phyloP scores from a whole-genome alignment of 306 rosid genomes.

The Gleditsia sinensis region DNA sequence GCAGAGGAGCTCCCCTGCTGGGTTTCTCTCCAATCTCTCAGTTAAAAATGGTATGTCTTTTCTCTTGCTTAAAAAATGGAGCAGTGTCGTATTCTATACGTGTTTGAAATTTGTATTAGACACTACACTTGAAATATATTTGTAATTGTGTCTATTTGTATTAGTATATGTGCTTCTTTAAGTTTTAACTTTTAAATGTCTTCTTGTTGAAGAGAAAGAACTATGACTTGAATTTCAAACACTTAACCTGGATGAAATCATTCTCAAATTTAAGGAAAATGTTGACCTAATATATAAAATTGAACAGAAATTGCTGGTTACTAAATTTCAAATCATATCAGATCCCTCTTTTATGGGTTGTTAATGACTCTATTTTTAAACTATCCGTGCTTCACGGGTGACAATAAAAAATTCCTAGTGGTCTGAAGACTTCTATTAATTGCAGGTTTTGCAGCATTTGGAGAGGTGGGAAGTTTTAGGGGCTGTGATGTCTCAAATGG shows the following conservation, averaged over 20 bases:
- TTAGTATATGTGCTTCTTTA: too few species aligned
- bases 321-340: constrained; percentile 21
- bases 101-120: too few species aligned
- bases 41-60: constrained; percentile 55
- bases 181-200: background rate
- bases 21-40: constrained; percentile 51
- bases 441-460: constrained; percentile 42
- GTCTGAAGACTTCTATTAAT: background rate
- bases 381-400: too few species aligned
- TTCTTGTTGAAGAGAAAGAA: background rate
- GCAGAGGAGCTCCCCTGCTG: constrained; percentile 80
- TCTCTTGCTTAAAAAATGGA: constrained; percentile 1
- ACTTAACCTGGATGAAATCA: too few species aligned
- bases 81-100: too few species aligned
- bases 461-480: constrained; percentile 36
- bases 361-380: too few species aligned
- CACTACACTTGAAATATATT: too few species aligned
- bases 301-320: background rate
- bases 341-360: constrained; percentile 18
- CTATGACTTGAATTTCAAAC: background rate
- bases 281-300: background rate
- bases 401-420: too few species aligned
- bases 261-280: too few species aligned
- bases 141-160: too few species aligned
- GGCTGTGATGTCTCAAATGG: constrained; percentile 38